Evolutionary conservation across 208 protist genomes (phyloP).

Genomic region (Leishmania aethiopica): DNA sequence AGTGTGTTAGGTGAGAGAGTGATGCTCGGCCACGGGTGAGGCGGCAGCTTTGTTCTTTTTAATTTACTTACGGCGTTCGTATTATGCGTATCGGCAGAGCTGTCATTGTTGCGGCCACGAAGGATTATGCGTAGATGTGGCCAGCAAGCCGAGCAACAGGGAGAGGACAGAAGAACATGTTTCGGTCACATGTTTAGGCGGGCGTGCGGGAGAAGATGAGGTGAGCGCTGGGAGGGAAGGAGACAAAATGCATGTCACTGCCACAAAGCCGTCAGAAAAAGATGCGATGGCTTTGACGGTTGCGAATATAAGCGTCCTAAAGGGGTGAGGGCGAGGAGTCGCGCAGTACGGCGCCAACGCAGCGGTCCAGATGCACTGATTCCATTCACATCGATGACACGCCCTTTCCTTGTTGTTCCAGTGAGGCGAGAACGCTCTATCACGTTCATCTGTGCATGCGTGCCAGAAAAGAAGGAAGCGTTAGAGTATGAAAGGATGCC

Average conservation of each 20-base stretch:
- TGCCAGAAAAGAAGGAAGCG: not conserved
- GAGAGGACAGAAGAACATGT: not conserved
- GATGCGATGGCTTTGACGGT: not conserved
- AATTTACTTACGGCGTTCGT: not conserved
- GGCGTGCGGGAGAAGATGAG: not conserved
- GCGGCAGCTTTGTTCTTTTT: not conserved
- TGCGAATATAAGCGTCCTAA: not conserved
- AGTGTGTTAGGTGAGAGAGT: not conserved
- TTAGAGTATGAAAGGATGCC: not conserved
- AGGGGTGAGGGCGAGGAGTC: not conserved
- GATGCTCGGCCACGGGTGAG: not conserved
- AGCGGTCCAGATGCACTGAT: not conserved
- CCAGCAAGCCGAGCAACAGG: not conserved
- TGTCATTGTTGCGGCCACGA: not conserved
- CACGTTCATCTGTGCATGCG: not conserved
- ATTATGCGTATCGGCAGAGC: constrained; percentile 10
- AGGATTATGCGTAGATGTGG: not conserved
- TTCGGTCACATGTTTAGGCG: not conserved
- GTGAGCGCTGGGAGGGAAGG: not conserved
- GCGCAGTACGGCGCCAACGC: not conserved
- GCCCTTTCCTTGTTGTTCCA: not conserved
- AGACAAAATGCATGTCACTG: not conserved
- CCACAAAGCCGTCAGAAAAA: not conserved
- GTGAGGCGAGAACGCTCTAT: not conserved
- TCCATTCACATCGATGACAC: not conserved